Conservation (phyloP, 345 rosid genomes). For the Populus ilicifolia region DNA sequence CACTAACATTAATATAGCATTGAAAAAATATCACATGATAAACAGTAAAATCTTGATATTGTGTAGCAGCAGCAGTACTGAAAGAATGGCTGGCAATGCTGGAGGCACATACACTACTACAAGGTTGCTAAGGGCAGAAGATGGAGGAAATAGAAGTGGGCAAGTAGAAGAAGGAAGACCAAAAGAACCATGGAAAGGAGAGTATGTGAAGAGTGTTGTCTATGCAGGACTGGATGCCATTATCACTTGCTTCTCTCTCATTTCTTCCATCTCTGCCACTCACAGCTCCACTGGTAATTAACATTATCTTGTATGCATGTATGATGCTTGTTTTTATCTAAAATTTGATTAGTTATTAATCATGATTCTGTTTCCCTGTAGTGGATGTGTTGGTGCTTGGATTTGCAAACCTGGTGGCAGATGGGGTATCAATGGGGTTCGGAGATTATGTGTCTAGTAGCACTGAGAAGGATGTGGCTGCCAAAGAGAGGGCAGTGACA, state of each 20-base stretch:
- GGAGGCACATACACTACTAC: not conserved
- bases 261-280: slow-evolving; percentile 42
- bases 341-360: no score
- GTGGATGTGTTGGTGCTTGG: slow-evolving; percentile 36
- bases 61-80: not conserved
- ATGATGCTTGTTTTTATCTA: no score
- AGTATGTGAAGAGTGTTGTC: slow-evolving; percentile 35
- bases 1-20: no score
- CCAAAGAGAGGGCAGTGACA: slow-evolving; percentile 26
- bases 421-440: slow-evolving; percentile 41
- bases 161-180: slow-evolving; percentile 14
- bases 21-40: not conserved
- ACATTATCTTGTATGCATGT: no score
- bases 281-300: slow-evolving; percentile 32
- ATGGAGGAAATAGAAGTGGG: not conserved
- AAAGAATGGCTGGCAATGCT: slow-evolving; percentile 17
- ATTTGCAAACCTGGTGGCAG: slow-evolving; percentile 40
- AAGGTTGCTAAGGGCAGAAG: slow-evolving; percentile 1
- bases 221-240: slow-evolving; percentile 43
- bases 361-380: not conserved
- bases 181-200: slow-evolving; percentile 36
- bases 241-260: slow-evolving; percentile 41
- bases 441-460: slow-evolving; percentile 33
- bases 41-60: not conserved
- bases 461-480: slow-evolving; percentile 34